Percentiles rank a stretch among this genome's conserved stretches.
Evolutionary conservation across 139 green algal genomes (phyloP).

Genomic region (Chlamydomonas urium): DNA sequence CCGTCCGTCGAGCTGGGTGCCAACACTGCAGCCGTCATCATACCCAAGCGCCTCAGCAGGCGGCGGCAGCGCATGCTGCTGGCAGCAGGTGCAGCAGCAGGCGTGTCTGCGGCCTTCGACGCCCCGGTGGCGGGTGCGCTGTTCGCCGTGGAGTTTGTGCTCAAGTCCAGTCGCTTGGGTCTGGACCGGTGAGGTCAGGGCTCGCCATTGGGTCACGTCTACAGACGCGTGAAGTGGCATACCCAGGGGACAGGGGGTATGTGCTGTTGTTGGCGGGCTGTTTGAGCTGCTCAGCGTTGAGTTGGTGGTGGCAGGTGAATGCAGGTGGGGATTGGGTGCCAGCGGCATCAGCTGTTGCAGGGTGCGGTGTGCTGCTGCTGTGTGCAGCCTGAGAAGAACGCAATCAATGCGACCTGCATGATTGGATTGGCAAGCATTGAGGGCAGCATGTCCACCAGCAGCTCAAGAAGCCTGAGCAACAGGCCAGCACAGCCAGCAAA

Average conservation of each 20-base stretch:
- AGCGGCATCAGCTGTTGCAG: too few relatives aligned
- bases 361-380: too few relatives aligned
- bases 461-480: too few relatives aligned
- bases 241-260: too few relatives aligned
- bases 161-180: constrained; percentile 33
- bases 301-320: neutral
- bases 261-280: neutral
- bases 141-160: constrained; percentile 90
- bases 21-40: constrained; percentile 52
- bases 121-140: constrained; percentile 88
- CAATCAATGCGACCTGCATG: too few relatives aligned
- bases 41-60: constrained; percentile 53
- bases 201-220: too few relatives aligned
- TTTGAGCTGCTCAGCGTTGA: neutral
- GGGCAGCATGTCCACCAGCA: too few relatives aligned
- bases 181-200: constrained; percentile 3
- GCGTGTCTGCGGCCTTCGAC: constrained; percentile 91
- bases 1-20: constrained; percentile 91
- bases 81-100: constrained; percentile 83
- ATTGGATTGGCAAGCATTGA: too few relatives aligned
- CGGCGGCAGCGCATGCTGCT: constrained; percentile 68
- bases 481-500: too few relatives aligned
- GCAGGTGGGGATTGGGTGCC: too few relatives aligned
- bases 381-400: too few relatives aligned
- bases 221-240: too few relatives aligned